A percentile compares a stretch with the other conserved stretches of the same genome.
Evolutionary conservation across 2,329 filamentous ascomycete species (phyloP).

Genomic region (Ambrosiella xylebori): DNA sequence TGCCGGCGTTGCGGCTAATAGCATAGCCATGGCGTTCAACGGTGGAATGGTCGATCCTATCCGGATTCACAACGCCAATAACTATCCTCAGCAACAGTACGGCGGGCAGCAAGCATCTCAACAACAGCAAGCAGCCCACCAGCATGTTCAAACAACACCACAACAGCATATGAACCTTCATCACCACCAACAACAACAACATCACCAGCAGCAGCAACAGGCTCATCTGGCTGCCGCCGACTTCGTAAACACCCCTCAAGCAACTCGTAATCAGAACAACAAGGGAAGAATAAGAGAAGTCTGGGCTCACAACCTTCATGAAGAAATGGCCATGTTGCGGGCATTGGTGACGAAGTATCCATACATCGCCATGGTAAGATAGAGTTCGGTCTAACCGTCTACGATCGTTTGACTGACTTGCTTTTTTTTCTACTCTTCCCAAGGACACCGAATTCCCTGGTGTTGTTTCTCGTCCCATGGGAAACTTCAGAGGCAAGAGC

Average conservation of each 20-base stretch:
- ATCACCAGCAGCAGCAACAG: slow-evolving; percentile 24
- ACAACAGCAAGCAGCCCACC: slow-evolving; percentile 26
- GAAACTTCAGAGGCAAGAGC: slow-evolving; percentile 81
- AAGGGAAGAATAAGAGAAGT: slow-evolving; percentile 86
- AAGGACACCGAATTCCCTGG: slow-evolving; percentile 98
- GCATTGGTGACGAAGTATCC: slow-evolving; percentile 78
- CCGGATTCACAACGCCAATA: slow-evolving; percentile 11
- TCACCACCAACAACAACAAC: slow-evolving; percentile 33
- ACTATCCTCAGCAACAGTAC: slow-evolving; percentile 32
- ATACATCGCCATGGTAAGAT: slow-evolving; percentile 83
- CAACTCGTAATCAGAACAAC: slow-evolving; percentile 41
- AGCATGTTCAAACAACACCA: slow-evolving; percentile 18
- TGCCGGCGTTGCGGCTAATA: slow-evolving; percentile 29
- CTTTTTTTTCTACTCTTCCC: slow-evolving; percentile 1
- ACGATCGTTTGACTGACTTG: slow-evolving; percentile 7
- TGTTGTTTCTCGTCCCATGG: slow-evolving; percentile 88
- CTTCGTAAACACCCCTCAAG: slow-evolving; percentile 22
- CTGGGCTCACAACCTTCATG: slow-evolving; percentile 79
- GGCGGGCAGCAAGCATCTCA: slow-evolving; percentile 19
- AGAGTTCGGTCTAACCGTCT: not conserved
- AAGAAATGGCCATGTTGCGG: slow-evolving; percentile 76
- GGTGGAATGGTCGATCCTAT: slow-evolving; percentile 19
- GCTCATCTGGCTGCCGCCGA: slow-evolving; percentile 24
- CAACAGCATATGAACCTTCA: slow-evolving; percentile 16
- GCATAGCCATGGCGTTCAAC: slow-evolving; percentile 40